Conservation (phyloP, 2,329 filamentous ascomycete genomes). For the Trichoderma oligosporum region DNA sequence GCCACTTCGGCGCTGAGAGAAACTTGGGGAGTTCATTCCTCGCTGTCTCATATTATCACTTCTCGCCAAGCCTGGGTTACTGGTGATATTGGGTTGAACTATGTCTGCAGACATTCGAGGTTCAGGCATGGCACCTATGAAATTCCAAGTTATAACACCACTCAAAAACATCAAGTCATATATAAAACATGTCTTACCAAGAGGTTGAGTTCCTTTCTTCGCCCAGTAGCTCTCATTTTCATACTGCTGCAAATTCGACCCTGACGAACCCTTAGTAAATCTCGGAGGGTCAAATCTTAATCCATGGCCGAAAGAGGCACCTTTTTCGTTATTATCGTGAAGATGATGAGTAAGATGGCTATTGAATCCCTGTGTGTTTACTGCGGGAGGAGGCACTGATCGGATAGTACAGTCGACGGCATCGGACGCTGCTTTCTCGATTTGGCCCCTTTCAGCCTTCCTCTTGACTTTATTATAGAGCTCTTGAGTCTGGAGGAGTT, state of each 20-base stretch:
- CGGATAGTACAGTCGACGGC: conserved; percentile 32
- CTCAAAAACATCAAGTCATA: neutral
- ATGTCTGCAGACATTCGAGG: conserved; percentile 9
- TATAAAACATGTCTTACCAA: conserved; percentile 19
- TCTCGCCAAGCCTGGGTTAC: conserved; percentile 18
- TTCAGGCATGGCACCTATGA: neutral
- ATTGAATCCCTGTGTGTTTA: conserved; percentile 8
- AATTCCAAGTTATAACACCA: neutral
- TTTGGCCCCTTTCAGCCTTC: conserved; percentile 51
- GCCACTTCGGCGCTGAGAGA: conserved; percentile 24
- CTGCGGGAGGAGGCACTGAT: conserved; percentile 18
- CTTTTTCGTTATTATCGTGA: neutral
- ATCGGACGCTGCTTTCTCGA: conserved; percentile 52
- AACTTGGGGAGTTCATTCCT: conserved; percentile 20
- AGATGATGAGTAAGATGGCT: conserved; percentile 2
- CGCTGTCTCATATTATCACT: conserved; percentile 15
- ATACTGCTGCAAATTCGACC: conserved; percentile 15
- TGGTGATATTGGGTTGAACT: conserved; percentile 12
- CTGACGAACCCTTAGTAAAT: conserved; percentile 22
- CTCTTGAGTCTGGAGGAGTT: conserved; percentile 64
- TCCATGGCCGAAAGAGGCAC: conserved; percentile 19
- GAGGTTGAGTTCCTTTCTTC: conserved; percentile 17
- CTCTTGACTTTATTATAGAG: conserved; percentile 59
- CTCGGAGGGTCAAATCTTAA: conserved; percentile 23
- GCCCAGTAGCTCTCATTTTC: conserved; percentile 24